Evolutionary conservation across 176 grass and related monocot genomes (phyloP).

Genomic region (Ananas comosus): DNA sequence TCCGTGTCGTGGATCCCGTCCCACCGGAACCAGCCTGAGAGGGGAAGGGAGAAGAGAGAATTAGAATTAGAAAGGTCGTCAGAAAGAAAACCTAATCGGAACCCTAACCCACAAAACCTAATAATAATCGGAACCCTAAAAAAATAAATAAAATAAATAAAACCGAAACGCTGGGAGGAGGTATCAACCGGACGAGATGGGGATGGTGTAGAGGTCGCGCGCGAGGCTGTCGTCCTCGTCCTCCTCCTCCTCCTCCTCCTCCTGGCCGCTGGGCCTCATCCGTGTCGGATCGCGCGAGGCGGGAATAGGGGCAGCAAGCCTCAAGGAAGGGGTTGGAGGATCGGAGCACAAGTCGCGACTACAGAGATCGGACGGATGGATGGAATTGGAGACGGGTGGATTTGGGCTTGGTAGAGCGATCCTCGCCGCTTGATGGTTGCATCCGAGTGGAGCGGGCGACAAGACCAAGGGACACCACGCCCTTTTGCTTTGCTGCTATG

Average conservation of each 20-base stretch:
- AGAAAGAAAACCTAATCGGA: neutral
- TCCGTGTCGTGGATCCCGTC: slow-evolving; percentile 85
- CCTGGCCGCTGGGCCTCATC: slow-evolving; percentile 26
- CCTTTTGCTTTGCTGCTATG: too few species aligned
- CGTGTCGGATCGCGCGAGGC: slow-evolving; percentile 26
- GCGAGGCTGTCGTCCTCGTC: neutral
- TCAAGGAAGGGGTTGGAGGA: slow-evolving; percentile 10
- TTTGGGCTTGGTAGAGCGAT: neutral
- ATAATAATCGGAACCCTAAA: slow-evolving; percentile 41
- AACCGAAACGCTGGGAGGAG: neutral
- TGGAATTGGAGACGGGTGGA: neutral
- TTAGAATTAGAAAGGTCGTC: too few species aligned
- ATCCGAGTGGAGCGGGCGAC: too few species aligned
- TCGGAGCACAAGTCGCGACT: too few species aligned
- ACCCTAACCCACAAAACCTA: neutral
- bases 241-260: neutral
- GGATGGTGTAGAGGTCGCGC: slow-evolving; percentile 66
- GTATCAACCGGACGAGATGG: slow-evolving; percentile 36
- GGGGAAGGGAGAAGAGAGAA: neutral
- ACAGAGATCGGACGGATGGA: neutral
- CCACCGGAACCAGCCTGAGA: slow-evolving; percentile 87
- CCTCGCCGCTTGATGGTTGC: slow-evolving; percentile 20
- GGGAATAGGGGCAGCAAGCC: slow-evolving; percentile 13
- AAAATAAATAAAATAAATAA: too few species aligned
- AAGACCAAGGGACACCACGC: too few species aligned